Conservation (phyloP, 2,329 filamentous ascomycete species). For the Cercospora beticola region DNA sequence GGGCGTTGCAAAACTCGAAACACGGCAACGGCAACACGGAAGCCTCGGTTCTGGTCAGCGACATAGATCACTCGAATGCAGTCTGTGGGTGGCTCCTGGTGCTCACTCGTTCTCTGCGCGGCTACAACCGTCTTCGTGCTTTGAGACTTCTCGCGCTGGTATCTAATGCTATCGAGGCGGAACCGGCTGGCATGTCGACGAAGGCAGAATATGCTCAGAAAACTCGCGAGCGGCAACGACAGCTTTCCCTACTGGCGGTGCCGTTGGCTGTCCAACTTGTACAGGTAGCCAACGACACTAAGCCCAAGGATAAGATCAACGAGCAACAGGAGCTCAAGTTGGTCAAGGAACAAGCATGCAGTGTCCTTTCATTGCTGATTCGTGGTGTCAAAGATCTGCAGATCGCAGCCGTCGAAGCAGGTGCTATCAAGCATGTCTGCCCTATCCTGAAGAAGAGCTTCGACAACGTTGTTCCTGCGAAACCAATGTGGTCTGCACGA, state of each 20-base stretch:
- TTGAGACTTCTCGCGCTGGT: slow-evolving; percentile 43
- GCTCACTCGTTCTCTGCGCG: slow-evolving; percentile 44
- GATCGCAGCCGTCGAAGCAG: slow-evolving; percentile 73
- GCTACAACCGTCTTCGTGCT: slow-evolving; percentile 43
- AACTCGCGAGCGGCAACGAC: slow-evolving; percentile 42
- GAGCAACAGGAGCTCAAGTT: slow-evolving; percentile 44
- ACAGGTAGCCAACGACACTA: slow-evolving; percentile 37
- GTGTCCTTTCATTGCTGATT: slow-evolving; percentile 74
- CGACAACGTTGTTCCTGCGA: slow-evolving; percentile 54
- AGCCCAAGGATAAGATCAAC: slow-evolving; percentile 5
- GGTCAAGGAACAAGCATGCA: slow-evolving; percentile 69
- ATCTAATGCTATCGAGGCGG: slow-evolving; percentile 37
- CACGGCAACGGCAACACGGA: slow-evolving; percentile 18
- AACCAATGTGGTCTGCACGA: slow-evolving; percentile 56
- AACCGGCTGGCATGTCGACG: slow-evolving; percentile 39
- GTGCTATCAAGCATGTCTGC: slow-evolving; percentile 61
- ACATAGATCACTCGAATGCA: slow-evolving; percentile 48
- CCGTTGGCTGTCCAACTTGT: slow-evolving; percentile 52
- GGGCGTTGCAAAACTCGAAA: slow-evolving; percentile 33
- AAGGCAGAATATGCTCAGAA: slow-evolving; percentile 33
- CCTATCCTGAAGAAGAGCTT: slow-evolving; percentile 66
- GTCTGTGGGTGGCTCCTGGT: slow-evolving; percentile 51
- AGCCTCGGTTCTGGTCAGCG: slow-evolving; percentile 21
- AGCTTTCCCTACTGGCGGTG: slow-evolving; percentile 48
- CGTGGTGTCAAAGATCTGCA: slow-evolving; percentile 77